Conservation (phyloP, 306 rosid species). For the Prunus mira region DNA sequence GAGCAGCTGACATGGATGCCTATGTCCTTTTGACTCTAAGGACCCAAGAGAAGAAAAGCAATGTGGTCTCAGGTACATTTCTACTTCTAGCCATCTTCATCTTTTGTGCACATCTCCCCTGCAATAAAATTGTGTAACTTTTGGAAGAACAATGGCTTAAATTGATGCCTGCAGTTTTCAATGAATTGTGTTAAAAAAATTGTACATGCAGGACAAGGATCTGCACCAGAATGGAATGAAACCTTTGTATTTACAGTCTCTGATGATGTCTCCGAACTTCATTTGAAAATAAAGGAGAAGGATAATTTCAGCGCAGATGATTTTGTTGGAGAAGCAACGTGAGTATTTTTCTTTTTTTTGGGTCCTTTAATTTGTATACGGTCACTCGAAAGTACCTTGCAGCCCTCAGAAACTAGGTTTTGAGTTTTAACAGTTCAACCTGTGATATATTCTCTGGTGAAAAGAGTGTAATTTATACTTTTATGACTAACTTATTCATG, state of each 20-base stretch:
- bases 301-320: slow-evolving; percentile 47
- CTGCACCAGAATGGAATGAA: slow-evolving; percentile 76
- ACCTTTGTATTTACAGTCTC: slow-evolving; percentile 56
- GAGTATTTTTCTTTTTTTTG: slow-evolving; percentile 15
- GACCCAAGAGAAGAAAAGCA: slow-evolving; percentile 72
- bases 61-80: slow-evolving; percentile 53
- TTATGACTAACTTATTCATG: too few relatives aligned
- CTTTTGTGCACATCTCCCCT: neutral
- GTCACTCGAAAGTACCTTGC: neutral
- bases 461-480: too few relatives aligned
- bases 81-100: neutral
- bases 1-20: slow-evolving; percentile 69
- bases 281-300: slow-evolving; percentile 61
- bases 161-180: neutral
- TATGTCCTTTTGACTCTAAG: slow-evolving; percentile 61
- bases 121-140: neutral
- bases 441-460: neutral
- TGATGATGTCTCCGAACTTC: slow-evolving; percentile 52
- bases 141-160: neutral
- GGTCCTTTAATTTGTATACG: neutral
- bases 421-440: neutral
- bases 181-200: too few relatives aligned
- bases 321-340: slow-evolving; percentile 56
- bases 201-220: slow-evolving; percentile 46
- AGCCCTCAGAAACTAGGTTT: neutral